Percentiles rank a stretch among this genome's conserved stretches.
These are phyloP conservation scores for Neonectria faginata DNA, from an alignment of 2,329 filamentous ascomycete species.

Conservation along the genomic window DNA sequence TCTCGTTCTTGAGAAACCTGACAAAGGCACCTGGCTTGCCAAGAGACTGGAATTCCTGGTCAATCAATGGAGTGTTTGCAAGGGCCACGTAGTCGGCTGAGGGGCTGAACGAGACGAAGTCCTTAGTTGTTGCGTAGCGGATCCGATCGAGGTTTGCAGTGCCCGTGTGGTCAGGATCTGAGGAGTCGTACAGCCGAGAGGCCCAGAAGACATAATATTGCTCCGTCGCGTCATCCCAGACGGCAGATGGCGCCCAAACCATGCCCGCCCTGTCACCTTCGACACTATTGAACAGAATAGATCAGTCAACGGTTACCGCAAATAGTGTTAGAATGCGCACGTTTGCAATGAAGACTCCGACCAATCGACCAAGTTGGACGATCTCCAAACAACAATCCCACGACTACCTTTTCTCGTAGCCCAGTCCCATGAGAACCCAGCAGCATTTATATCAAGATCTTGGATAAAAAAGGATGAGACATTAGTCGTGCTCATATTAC, in stretches of 20 bases:
- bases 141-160: conserved; percentile 55
- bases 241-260: conserved; percentile 53
- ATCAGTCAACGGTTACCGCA: background rate
- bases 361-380: conserved; percentile 51
- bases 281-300: conserved; percentile 38
- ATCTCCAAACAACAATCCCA: conserved; percentile 53
- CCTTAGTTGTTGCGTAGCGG: conserved; percentile 62
- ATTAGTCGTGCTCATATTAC: background rate
- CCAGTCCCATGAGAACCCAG: conserved; percentile 52
- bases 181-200: conserved; percentile 55
- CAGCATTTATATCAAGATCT: conserved; percentile 52
- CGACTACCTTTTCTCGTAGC: conserved; percentile 52
- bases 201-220: conserved; percentile 64
- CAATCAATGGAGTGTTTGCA: conserved; percentile 58
- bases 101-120: conserved; percentile 61
- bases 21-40: conserved; percentile 55
- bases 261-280: conserved; percentile 52
- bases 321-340: background rate
- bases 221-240: conserved; percentile 50
- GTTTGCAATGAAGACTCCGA: conserved; percentile 34
- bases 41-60: conserved; percentile 60
- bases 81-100: conserved; percentile 58
- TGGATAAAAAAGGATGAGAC: background rate
- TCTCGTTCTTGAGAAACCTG: conserved; percentile 65
- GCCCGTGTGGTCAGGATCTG: conserved; percentile 60